Percentiles rank a stretch among this genome's conserved stretches.
Evolutionary conservation across 2,329 filamentous ascomycete genomes (phyloP).

Genomic region (Microdochium nivale): DNA sequence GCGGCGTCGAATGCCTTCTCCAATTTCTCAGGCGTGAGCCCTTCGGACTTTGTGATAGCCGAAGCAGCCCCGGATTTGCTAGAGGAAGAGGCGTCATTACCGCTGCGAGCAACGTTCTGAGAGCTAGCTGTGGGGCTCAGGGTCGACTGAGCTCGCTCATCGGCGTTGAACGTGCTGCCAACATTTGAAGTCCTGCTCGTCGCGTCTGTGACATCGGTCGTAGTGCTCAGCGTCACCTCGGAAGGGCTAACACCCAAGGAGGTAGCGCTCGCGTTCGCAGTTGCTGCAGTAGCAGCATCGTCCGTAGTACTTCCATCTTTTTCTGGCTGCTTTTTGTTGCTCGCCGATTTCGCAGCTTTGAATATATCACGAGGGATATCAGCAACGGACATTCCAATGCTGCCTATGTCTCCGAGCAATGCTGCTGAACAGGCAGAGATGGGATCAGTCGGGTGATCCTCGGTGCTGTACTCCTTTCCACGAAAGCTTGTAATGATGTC

Average conservation of each 20-base stretch:
- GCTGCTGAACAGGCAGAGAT: constrained; percentile 70
- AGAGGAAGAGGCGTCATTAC: not conserved
- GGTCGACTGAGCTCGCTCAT: not conserved
- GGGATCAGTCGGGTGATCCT: constrained; percentile 71
- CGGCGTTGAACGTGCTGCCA: not conserved
- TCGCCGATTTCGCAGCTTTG: constrained; percentile 20
- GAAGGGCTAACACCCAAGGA: not conserved
- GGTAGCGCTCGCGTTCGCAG: not conserved
- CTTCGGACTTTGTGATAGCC: not conserved
- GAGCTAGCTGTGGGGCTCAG: not conserved
- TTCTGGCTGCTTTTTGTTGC: constrained; percentile 7
- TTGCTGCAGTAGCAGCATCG: not conserved
- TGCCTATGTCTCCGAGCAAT: constrained; percentile 73
- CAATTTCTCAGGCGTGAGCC: not conserved
- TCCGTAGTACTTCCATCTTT: constrained; percentile 10
- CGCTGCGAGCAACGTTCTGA: not conserved
- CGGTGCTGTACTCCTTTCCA: constrained; percentile 61
- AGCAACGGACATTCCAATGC: constrained; percentile 73
- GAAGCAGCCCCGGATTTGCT: not conserved
- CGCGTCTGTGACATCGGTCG: not conserved
- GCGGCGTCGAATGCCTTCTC: constrained; percentile 37
- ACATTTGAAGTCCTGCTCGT: not conserved
- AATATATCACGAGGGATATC: constrained; percentile 58
- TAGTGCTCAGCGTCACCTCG: not conserved
- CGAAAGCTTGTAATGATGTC: constrained; percentile 29